Conservation (phyloP, 371 early-diverging fungal genomes). For the Mortierella sp. region DNA sequence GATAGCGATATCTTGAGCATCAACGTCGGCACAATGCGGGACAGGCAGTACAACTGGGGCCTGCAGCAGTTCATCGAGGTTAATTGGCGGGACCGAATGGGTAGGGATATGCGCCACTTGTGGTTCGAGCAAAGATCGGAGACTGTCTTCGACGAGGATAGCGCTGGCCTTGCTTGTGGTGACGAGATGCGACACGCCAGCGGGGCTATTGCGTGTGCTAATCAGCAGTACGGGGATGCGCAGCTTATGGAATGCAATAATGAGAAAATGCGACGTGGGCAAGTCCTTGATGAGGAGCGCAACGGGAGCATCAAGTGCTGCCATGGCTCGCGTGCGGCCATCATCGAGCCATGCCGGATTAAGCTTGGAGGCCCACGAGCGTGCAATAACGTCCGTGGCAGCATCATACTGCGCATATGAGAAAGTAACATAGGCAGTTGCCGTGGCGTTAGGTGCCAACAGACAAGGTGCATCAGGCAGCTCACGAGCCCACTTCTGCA, state of each 20-base stretch:
- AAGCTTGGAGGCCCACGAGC: constrained; percentile 7
- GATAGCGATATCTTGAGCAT: constrained; percentile 4
- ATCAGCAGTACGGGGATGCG: constrained; percentile 7
- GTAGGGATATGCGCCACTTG: constrained; percentile 8
- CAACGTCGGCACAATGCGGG: constrained; percentile 6
- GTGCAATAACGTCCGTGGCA: constrained; percentile 4
- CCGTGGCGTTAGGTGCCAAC: constrained; percentile 3
- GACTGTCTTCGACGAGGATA: constrained; percentile 8
- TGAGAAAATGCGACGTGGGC: constrained; percentile 9
- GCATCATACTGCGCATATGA: constrained; percentile 8
- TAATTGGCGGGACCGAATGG: constrained; percentile 3
- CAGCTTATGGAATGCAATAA: constrained; percentile 5
- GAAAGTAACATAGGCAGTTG: constrained; percentile 6
- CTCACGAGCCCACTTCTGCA: constrained; percentile 3
- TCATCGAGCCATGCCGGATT: constrained; percentile 5
- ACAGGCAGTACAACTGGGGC: neutral
- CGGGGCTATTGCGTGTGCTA: constrained; percentile 8
- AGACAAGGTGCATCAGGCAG: constrained; percentile 8
- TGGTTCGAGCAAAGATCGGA: constrained; percentile 8
- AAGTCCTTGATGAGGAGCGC: constrained; percentile 6
- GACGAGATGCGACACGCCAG: constrained; percentile 10
- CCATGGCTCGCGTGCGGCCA: constrained; percentile 7
- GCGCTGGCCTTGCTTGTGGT: constrained; percentile 8
- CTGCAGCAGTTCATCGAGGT: constrained; percentile 2
- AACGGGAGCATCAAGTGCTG: constrained; percentile 3